Conservation (phyloP, 768 basidiomycete genomes). For the Lactarius tabidus region DNA sequence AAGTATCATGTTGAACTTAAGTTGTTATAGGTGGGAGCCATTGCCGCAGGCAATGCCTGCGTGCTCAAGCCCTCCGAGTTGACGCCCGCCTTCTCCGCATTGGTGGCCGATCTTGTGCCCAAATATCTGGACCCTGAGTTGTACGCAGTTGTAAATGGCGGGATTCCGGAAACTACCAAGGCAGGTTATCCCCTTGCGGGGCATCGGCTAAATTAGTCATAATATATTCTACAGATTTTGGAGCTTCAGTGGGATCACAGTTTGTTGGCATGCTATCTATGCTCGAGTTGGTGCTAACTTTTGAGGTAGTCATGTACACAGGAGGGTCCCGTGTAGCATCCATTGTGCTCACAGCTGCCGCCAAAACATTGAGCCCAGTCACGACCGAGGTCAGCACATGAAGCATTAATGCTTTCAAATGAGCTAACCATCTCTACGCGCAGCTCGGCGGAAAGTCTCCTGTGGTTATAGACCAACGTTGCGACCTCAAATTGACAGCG, state of each 20-base stretch:
- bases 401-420: not conserved
- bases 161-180: constrained; percentile 32
- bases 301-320: constrained; percentile 55
- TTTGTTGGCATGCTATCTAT: constrained; percentile 32
- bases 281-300: constrained; percentile 21
- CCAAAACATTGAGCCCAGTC: constrained; percentile 69
- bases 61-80: constrained; percentile 39
- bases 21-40: constrained; percentile 33
- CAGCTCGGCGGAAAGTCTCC: constrained; percentile 74
- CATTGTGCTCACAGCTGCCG: constrained; percentile 70
- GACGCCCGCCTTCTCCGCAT: constrained; percentile 29
- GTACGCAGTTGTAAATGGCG: constrained; percentile 35
- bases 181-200: constrained; percentile 16
- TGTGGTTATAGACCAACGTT: constrained; percentile 65
- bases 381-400: constrained; percentile 43
- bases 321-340: constrained; percentile 54
- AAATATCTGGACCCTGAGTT: constrained; percentile 37
- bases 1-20: not conserved
- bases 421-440: not conserved
- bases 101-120: constrained; percentile 29
- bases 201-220: not conserved
- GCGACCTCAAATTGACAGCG: constrained; percentile 62
- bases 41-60: constrained; percentile 37
- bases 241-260: constrained; percentile 67
- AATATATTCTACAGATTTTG: constrained; percentile 45